Conservation (phyloP, 768 basidiomycete species). For the Boletus reticuloceps region DNA sequence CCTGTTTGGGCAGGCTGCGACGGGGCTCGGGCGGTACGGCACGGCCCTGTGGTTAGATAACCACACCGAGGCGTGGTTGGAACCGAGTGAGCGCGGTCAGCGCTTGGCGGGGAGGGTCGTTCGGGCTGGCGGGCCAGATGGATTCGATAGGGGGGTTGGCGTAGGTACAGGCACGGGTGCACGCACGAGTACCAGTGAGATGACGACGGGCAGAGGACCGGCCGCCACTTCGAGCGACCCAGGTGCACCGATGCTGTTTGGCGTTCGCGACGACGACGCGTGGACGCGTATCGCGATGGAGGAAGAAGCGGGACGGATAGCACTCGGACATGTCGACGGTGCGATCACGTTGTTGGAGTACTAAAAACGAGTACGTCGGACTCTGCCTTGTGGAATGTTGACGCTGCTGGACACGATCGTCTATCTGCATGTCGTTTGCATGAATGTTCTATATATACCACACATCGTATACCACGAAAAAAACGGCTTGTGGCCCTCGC, state of each 20-base stretch:
- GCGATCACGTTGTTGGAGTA: constrained; percentile 53
- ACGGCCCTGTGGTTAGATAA: constrained; percentile 68
- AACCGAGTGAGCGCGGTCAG: constrained; percentile 50
- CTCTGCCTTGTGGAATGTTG: too few species aligned
- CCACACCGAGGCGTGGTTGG: constrained; percentile 51
- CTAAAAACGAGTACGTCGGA: neutral
- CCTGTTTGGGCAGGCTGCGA: constrained; percentile 51
- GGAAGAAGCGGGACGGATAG: constrained; percentile 38
- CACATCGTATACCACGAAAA: neutral
- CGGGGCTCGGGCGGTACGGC: constrained; percentile 55
- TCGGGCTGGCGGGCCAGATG: too few species aligned
- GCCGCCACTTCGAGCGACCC: neutral
- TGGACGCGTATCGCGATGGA: constrained; percentile 47
- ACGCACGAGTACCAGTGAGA: too few species aligned
- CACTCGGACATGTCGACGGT: constrained; percentile 39
- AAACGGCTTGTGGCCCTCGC: too few species aligned
- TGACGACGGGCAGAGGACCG: neutral
- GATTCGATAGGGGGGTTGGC: too few species aligned
- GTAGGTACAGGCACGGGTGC: too few species aligned
- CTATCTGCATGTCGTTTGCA: too few species aligned
- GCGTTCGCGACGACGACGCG: constrained; percentile 41
- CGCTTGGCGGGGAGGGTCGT: constrained; percentile 49
- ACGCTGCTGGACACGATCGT: too few species aligned
- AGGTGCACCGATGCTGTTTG: constrained; percentile 39
- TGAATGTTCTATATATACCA: too few species aligned